phyloP scores from a whole-genome alignment of 768 basidiomycete genomes.

The Tylopilus plumbeoviolaceoides region DNA sequence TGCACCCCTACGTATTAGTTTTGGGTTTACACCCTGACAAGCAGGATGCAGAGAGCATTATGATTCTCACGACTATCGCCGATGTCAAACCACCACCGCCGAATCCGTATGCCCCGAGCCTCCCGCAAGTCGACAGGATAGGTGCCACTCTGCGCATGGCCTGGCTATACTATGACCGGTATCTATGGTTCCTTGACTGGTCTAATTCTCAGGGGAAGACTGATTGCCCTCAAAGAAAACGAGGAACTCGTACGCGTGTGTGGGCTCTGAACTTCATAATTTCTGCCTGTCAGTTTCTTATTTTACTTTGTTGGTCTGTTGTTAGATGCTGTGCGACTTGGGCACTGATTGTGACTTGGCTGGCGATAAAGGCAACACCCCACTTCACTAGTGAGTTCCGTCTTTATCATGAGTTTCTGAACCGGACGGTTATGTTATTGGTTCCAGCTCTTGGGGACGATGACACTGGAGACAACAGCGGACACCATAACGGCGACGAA shows the following conservation, averaged over 20 bases:
- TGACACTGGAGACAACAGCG: no score
- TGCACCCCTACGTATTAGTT: constrained; percentile 2
- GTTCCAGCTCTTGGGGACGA: constrained; percentile 90
- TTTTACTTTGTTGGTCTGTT: constrained; percentile 6
- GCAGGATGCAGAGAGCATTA: constrained; percentile 90
- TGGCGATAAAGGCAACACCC: constrained; percentile 88
- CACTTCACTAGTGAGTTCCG: constrained; percentile 83
- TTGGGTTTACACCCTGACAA: constrained; percentile 16
- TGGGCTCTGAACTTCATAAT: constrained; percentile 18
- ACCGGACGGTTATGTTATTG: constrained; percentile 27
- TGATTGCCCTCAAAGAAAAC: constrained; percentile 80
- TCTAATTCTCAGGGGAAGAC: constrained; percentile 88
- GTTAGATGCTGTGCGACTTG: constrained; percentile 84
- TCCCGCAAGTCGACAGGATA: constrained; percentile 56
- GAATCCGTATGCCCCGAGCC: constrained; percentile 43
- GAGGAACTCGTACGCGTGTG: constrained; percentile 82
- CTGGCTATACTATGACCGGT: constrained; percentile 79
- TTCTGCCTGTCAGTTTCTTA: constrained; percentile 13
- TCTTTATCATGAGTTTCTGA: background rate
- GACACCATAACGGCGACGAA: no score
- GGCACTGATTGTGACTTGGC: constrained; percentile 87
- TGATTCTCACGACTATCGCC: constrained; percentile 89
- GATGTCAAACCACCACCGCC: constrained; percentile 59
- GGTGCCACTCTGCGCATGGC: constrained; percentile 84
- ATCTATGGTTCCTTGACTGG: constrained; percentile 88